Percentiles rank a stretch among this genome's conserved stretches.
Evolutionary conservation across 441 rosid genomes (phyloP).

Genomic region (Syzygium syzygioides): DNA sequence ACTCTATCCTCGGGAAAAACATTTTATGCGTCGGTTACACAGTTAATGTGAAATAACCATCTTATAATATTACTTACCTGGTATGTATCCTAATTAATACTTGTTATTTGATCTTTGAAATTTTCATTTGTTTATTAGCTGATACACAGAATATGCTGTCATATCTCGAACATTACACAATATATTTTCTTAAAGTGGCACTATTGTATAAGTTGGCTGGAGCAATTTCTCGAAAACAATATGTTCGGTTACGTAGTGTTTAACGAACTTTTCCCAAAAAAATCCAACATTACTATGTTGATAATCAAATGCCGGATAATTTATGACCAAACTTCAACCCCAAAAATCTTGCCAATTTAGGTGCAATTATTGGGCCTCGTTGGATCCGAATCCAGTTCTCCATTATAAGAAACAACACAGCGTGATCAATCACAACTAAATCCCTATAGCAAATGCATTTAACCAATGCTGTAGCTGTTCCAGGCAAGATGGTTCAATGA

Average conservation of each 20-base stretch:
- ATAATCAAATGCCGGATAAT: background rate
- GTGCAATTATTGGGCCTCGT: rapidly evolving
- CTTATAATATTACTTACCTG: background rate
- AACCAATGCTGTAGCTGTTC: background rate
- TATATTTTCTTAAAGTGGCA: background rate
- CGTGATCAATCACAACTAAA: rapidly evolving
- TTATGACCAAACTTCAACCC: no score
- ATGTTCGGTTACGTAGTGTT: background rate
- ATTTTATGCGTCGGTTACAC: background rate
- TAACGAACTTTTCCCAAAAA: background rate
- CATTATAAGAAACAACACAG: background rate
- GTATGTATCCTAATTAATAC: background rate
- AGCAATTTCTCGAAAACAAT: background rate
- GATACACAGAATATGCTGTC: background rate
- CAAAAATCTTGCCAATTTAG: background rate
- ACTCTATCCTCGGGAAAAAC: background rate
- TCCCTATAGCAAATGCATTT: background rate
- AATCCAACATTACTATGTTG: background rate
- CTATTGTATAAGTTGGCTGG: background rate
- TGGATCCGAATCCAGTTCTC: background rate
- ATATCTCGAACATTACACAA: rapidly evolving
- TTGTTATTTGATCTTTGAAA: background rate
- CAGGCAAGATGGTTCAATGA: background rate
- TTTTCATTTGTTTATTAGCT: background rate
- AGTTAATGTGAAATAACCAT: background rate